Evolutionary conservation across 2,329 filamentous ascomycete species (phyloP).

Genomic region (Lasiodiplodia sp.): DNA sequence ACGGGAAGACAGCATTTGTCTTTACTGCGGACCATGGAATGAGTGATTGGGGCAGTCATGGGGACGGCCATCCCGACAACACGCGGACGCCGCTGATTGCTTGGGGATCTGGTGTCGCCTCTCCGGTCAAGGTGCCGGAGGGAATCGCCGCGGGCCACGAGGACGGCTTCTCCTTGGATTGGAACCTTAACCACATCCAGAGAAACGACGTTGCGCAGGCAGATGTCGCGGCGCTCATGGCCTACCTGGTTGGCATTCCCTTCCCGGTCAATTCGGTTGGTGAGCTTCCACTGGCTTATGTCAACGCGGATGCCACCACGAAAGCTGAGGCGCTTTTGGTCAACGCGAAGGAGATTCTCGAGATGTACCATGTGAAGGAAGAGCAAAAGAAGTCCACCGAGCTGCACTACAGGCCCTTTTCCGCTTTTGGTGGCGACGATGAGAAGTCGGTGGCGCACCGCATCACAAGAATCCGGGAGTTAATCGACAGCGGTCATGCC

Average conservation of each 20-base stretch:
- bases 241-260: constrained; percentile 84
- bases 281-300: constrained; percentile 83
- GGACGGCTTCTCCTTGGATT: constrained; percentile 84
- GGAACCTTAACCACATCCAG: constrained; percentile 80
- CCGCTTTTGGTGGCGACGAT: constrained; percentile 68
- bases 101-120: constrained; percentile 91
- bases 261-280: constrained; percentile 98
- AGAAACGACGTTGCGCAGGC: constrained; percentile 93
- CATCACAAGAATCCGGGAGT: constrained; percentile 68
- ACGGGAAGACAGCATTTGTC: constrained; percentile 86
- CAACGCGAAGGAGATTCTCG: constrained; percentile 86
- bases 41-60: constrained; percentile 99
- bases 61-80: constrained; percentile 96
- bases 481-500: constrained; percentile 72
- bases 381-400: constrained; percentile 78
- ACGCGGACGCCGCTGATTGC: constrained; percentile 90
- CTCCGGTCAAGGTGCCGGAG: constrained; percentile 66
- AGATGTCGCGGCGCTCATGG: constrained; percentile 94
- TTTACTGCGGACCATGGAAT: constrained; percentile 99
- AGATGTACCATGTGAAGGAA: constrained; percentile 97
- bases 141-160: constrained; percentile 81
- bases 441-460: constrained; percentile 71
- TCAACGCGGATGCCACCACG: constrained; percentile 73
- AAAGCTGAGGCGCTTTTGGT: constrained; percentile 86
- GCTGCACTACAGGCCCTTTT: constrained; percentile 79